Evolutionary conservation across 148 eudicot species (phyloP).

Genomic region (Selenicereus undatus): DNA sequence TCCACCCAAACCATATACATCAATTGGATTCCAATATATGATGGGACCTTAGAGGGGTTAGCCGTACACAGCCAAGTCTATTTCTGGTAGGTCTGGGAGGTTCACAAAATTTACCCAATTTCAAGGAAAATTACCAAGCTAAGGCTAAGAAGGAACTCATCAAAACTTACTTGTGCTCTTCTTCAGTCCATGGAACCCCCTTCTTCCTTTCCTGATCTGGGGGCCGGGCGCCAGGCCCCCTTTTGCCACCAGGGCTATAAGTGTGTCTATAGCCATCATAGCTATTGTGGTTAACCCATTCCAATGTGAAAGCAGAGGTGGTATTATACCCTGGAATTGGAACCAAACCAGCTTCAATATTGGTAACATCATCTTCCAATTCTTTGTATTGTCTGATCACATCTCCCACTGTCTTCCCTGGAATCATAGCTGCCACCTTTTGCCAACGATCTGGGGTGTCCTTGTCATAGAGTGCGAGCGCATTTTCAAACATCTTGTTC

Average conservation of each 20-base stretch:
- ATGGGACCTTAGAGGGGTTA: not conserved
- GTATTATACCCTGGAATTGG: slow-evolving; percentile 61
- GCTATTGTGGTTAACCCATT: slow-evolving; percentile 62
- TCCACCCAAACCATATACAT: too few species aligned
- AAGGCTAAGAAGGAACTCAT: not conserved
- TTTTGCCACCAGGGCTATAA: slow-evolving; percentile 45
- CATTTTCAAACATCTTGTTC: slow-evolving; percentile 89
- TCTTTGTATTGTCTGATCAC: slow-evolving; percentile 78
- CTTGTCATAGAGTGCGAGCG: slow-evolving; percentile 67
- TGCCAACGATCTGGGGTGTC: slow-evolving; percentile 92
- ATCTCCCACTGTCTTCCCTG: slow-evolving; percentile 79
- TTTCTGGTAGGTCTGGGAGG: not conserved
- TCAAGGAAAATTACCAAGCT: not conserved
- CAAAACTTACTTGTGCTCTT: slow-evolving; percentile 82
- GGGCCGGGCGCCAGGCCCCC: slow-evolving; percentile 41
- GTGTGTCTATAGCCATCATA: slow-evolving; percentile 53
- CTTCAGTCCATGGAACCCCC: slow-evolving; percentile 99
- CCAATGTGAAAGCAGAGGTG: slow-evolving; percentile 60
- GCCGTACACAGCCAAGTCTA: not conserved
- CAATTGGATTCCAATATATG: not conserved
- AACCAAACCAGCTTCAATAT: slow-evolving; percentile 78
- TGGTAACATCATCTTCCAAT: slow-evolving; percentile 76
- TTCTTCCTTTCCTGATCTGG: slow-evolving; percentile 93
- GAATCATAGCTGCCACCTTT: slow-evolving; percentile 75
- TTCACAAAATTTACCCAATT: not conserved